Base-by-base conservation (phyloP, 1,139 yeast genomes). In the Torulaspora globosa region DNA sequence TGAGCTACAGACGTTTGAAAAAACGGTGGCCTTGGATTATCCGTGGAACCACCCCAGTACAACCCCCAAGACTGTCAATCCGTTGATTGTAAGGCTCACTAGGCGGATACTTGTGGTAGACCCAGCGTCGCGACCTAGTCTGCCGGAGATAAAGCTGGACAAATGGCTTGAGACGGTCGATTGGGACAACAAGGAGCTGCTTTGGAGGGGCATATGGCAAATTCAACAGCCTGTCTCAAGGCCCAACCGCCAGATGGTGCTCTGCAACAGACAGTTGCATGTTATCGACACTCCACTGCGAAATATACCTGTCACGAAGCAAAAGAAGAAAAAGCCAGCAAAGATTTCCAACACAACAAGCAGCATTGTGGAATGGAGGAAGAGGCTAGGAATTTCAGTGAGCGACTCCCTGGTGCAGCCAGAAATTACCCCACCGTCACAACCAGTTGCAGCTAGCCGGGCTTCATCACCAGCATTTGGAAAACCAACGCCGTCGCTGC, bases 1-100 rank as follows among this genome's bases (percentile, higher is more conserved):
- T 51, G 95, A 85, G 59, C 79, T 84, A 56, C 72, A 79, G 47
- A 84, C 92, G 0, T 85, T 85, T 63, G 84, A 80, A 55, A 78
- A 76, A 57, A 80, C 80, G 53, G 80, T 80, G 21, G 76, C 78
- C 38, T 65, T 84, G 43, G 84, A 83, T 50, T 84, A 79, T 62
- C 77, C 79, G n/a, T 84, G 82, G 70, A 74, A 75, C 9, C 63
- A 46, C 11, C 39, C 24, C 7, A 41, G 29, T 15, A 41, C 43
- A 3, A 18, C 41, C 8, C 39, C 48, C 2, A 41, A 57, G 24
- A 65, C 60, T 41, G 70, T 65, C 28, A 66, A 76, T 18, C 78
- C 80, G 1, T 61, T 66, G 3, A 53, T 82, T 5, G 71, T 80
- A 50, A 75, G 77, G 54, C 65, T 84, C 46, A 78, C 84, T 9